These are phyloP conservation scores for Cystobasidium ongulense DNA, from an alignment of 768 basidiomycete genomes.

Conservation along the genomic window DNA sequence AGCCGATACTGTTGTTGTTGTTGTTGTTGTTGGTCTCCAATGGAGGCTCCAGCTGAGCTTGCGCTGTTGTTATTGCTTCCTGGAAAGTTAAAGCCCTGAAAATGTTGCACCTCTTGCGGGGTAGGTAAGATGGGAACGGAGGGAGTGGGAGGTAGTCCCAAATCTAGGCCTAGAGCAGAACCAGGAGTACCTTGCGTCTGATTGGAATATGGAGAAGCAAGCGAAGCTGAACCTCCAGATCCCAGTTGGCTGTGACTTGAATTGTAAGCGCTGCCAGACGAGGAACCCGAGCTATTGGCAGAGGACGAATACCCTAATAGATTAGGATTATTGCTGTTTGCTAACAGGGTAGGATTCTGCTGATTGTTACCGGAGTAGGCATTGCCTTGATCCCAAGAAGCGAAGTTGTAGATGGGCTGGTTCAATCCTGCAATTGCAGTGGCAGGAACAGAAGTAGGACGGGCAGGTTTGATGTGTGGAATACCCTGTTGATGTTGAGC, in stretches of 20 bases:
- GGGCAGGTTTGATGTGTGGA: neutral
- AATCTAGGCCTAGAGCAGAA: neutral
- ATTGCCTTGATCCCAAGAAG: neutral
- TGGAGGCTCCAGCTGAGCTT: neutral
- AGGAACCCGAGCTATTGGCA: neutral
- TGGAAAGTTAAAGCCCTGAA: neutral
- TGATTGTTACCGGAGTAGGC: neutral
- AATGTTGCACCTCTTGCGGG: neutral
- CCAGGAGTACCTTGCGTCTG: neutral
- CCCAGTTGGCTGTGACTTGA: neutral
- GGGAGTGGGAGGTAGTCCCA: neutral
- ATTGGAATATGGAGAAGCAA: neutral
- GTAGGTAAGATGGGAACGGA: neutral
- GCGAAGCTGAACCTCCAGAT: neutral
- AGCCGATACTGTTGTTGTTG: neutral
- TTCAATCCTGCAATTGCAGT: neutral
- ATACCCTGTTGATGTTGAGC: neutral
- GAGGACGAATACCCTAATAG: neutral
- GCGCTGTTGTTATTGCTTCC: neutral
- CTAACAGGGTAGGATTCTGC: neutral
- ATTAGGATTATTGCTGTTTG: neutral
- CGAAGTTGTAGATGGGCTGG: slow-evolving; percentile 1
- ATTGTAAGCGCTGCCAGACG: neutral
- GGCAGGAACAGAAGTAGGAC: neutral
- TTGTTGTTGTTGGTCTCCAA: slow-evolving; percentile 1